Evolutionary conservation across 441 rosid genomes (phyloP), one percentile per base, ranked within the genome.

Genomic region (Cnidoscolus chayamansa): DNA sequence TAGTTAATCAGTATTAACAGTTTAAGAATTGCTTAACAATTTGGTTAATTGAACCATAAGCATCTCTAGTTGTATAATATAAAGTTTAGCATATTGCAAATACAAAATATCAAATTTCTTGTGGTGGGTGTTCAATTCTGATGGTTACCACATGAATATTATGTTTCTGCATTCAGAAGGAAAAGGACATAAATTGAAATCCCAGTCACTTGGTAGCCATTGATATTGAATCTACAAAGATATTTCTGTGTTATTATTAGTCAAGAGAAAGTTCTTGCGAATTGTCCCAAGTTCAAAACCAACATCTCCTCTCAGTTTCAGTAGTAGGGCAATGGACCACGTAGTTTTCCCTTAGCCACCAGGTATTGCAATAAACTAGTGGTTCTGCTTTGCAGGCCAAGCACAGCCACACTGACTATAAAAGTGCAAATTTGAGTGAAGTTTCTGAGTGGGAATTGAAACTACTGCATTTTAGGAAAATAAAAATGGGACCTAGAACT

Each of bases 291-390:
- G 48, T 10, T 45, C 49, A 70, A 49, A 69, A n/a, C 30, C n/a
- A 72, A 51, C 31, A 30, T 43, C 47, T 35, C 54, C 67, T 68
- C 77, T 50, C 74, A 54, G 13, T 72, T 67, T 58, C 30, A 20
- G 10, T 56, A 72, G 85, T 64, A 1, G 7, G 45, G 55, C 48
- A 72, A 61, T 17, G 68, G 37, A 68, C 86, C 89, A 84, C 89
- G 91, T 85, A 73, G 79, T 73, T 62, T 60, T 25, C 43, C 78
- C 62, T 51, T 10, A 47, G 51, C 81, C 88, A 77, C 84, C 73
- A 75, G 15, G 15, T 17, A 25, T 13, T 20, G 70, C 50, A 25
- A 60, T 25, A 11, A 67, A 9, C 37, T 40, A 43, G 78, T 63
- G 78, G 79, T 20, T 66, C 77, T 62, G 55, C 8, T 65, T 25